Base-by-base conservation (phyloP, 306 rosid species). In the Quercus ilex region DNA sequence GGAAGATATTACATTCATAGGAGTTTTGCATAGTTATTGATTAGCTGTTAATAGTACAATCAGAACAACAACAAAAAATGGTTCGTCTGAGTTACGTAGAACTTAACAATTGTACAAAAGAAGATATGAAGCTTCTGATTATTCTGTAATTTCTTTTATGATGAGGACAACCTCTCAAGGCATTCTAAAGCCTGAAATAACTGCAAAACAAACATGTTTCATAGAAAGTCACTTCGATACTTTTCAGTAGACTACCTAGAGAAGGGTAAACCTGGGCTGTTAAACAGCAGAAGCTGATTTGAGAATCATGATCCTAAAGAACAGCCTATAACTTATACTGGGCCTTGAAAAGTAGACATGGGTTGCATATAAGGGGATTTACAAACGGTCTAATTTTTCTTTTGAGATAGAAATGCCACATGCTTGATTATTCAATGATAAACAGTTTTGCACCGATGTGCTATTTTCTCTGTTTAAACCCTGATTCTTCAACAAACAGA, bases 401-500 rank as follows among this genome's bases (percentile, higher is more conserved):
- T 67, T 79, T 33, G 69, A 59, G 21, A 15, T 23, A 46, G 23
- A 28, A 51, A 38, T 62, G 30, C 20, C 10, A 59, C 31, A 18
- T 52, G 13, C 55, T n/a, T 79, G 19, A 55, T 21, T 67, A 67
- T 3, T 23, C 55, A 23, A 64, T 23, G 73, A 63, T 35, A 57
- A 76, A 73, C 65, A 35, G 14, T 74, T 23, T 55, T 82, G 83
- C 72, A 77, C 63, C 75, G 75, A 26, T 84, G 62, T 78, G 65
- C 73, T 77, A 55, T 76, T 55, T 62, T 80, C 71, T 82, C 77
- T 77, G 46, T 68, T 55, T 71, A 83, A 69, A 81, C 20, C 79
- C 19, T 60, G 78, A 79, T 67, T 75, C 33, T 86, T 77, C 71
- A 68, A 77, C 68, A 30, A 30, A 3, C 31, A 92, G 97, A 88